phyloP scores from a whole-genome alignment of 495 filamentous ascomycete genomes.

The Penicillium mononematosum region DNA sequence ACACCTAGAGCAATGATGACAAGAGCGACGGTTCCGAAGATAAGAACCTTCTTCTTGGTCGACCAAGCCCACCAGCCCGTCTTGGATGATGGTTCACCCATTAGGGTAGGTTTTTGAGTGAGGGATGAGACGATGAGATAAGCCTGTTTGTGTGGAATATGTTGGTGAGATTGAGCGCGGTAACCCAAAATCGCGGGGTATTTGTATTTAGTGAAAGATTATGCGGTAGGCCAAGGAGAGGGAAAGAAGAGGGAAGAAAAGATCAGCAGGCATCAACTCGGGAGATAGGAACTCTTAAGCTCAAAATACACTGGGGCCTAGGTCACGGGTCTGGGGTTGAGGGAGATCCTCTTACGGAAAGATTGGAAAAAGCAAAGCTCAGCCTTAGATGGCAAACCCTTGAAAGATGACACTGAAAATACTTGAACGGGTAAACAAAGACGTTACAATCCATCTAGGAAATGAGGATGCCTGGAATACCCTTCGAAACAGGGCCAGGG shows the following conservation, averaged over 20 bases:
- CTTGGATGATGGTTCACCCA: constrained; percentile 10
- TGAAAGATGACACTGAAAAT: neutral
- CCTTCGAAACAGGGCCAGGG: too few species aligned
- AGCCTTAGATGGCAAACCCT: neutral
- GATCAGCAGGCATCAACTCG: constrained; percentile 11
- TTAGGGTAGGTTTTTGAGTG: neutral
- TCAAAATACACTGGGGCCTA: constrained; percentile 13
- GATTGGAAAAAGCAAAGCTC: constrained; percentile 6
- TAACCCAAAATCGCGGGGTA: neutral
- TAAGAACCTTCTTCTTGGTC: constrained; percentile 39
- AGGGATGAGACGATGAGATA: neutral
- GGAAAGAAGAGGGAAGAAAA: constrained; percentile 11
- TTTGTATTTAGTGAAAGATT: neutral
- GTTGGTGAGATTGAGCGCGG: neutral
- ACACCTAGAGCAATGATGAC: constrained; percentile 50
- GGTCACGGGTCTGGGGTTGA: constrained; percentile 14
- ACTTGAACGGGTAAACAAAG: neutral
- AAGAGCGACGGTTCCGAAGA: constrained; percentile 28
- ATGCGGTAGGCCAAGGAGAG: constrained; percentile 1
- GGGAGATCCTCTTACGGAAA: constrained; percentile 13
- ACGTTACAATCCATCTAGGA: neutral
- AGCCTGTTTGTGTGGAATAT: neutral
- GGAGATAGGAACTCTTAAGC: constrained; percentile 19
- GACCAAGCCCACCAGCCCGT: constrained; percentile 38
- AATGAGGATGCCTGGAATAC: constrained; percentile 8